These are phyloP conservation scores for Pochonia chlamydosporia DNA, from an alignment of 2,329 filamentous ascomycete species.

Conservation along the genomic window DNA sequence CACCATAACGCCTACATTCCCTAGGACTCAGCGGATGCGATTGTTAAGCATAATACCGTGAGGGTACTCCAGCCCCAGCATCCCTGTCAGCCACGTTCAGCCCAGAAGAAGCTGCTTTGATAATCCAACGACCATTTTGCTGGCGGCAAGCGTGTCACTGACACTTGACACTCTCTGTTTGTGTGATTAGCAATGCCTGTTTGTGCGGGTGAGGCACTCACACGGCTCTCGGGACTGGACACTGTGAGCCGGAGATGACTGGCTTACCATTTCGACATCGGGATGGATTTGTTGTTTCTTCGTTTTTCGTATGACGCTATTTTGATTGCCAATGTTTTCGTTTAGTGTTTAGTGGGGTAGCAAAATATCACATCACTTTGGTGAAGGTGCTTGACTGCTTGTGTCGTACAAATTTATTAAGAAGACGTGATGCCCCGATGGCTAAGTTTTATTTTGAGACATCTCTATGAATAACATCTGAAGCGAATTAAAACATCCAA, in stretches of 20 bases:
- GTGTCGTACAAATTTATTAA: too few species aligned
- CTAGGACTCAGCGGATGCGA: not conserved
- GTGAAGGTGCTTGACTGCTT: too few species aligned
- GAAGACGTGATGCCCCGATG: too few species aligned
- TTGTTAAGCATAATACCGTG: conserved; percentile 3
- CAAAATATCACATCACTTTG: too few species aligned
- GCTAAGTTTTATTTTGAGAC: too few species aligned
- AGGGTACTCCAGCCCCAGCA: not conserved
- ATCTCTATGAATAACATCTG: too few species aligned
- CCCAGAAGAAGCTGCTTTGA: not conserved
- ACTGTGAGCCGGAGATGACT: not conserved
- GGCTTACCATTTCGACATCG: not conserved
- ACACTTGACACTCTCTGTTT: not conserved
- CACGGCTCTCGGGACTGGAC: not conserved
- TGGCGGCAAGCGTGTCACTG: not conserved
- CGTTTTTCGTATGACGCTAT: too few species aligned
- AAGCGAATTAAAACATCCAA: too few species aligned
- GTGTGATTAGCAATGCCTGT: not conserved
- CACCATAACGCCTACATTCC: not conserved
- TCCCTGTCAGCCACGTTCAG: not conserved
- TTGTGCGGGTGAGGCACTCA: not conserved
- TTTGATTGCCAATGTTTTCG: too few species aligned
- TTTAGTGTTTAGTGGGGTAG: too few species aligned
- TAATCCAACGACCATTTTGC: not conserved
- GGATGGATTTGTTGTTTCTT: not conserved